Percentiles rank a stretch among this genome's conserved stretches.
Conservation (phyloP, 2,329 filamentous ascomycete species). For the Truncatella angustata region DNA sequence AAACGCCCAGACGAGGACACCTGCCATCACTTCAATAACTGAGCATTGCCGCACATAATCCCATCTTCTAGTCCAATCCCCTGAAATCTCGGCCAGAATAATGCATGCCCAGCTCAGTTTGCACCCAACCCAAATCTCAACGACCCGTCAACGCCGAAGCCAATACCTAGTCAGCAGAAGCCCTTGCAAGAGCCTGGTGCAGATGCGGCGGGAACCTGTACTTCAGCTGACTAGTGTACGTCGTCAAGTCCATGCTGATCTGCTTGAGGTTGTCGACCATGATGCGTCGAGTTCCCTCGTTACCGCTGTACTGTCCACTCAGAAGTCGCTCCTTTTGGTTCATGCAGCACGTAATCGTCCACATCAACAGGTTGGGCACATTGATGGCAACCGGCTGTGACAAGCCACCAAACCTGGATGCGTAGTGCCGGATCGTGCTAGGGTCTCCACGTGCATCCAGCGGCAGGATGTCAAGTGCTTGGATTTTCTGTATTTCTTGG, state of each 20-base stretch:
- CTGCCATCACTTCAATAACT: too few species aligned
- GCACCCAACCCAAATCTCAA: neutral
- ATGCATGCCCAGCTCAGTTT: neutral
- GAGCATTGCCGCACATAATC: neutral
- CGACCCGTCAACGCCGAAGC: neutral
- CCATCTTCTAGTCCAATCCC: neutral
- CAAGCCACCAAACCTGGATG: constrained; percentile 76
- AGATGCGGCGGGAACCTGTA: constrained; percentile 86
- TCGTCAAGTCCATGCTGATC: constrained; percentile 85
- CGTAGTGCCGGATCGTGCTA: constrained; percentile 73
- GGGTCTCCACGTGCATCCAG: constrained; percentile 73
- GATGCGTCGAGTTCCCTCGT: constrained; percentile 60
- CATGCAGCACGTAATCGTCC: constrained; percentile 86
- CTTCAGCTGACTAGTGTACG: constrained; percentile 88
- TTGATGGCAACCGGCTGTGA: constrained; percentile 82
- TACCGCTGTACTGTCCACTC: constrained; percentile 71
- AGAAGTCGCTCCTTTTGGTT: constrained; percentile 71
- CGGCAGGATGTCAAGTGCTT: constrained; percentile 74
- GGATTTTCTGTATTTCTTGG: constrained; percentile 61
- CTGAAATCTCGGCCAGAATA: neutral
- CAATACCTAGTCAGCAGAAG: constrained; percentile 61
- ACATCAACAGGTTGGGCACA: constrained; percentile 87
- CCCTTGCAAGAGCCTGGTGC: constrained; percentile 83
- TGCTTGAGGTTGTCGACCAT: constrained; percentile 72
- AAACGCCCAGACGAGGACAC: neutral